Conservation (phyloP, 306 rosid genomes). For the Hippophae tibetana region DNA sequence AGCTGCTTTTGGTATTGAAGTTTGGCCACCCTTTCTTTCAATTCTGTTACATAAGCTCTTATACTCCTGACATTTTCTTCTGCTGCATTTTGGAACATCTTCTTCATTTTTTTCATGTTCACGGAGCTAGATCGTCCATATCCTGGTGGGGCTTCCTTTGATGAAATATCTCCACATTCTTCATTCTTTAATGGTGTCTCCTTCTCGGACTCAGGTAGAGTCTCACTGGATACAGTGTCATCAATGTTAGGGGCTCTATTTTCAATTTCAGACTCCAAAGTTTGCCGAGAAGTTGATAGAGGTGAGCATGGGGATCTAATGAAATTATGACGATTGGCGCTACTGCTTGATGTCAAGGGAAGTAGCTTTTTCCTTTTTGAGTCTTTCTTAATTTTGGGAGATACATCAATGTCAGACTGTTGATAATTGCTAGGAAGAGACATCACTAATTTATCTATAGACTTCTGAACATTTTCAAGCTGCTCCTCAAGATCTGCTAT, state of each 20-base stretch:
- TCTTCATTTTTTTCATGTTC: constrained; percentile 99
- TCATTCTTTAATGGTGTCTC: constrained; percentile 84
- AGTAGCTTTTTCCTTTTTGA: constrained; percentile 63
- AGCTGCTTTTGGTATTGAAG: constrained; percentile 95
- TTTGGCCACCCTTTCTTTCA: constrained; percentile 98
- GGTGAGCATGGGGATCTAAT: constrained; percentile 92
- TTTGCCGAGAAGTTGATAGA: constrained; percentile 63
- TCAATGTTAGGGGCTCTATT: constrained; percentile 65
- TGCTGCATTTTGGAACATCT: constrained; percentile 99
- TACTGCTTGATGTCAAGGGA: constrained; percentile 73
- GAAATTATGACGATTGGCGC: constrained; percentile 52
- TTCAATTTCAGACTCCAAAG: constrained; percentile 61
- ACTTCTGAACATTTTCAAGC: constrained; percentile 95
- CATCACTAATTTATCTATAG: constrained; percentile 96
- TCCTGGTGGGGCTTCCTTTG: constrained; percentile 73
- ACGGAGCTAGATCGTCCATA: constrained; percentile 84
- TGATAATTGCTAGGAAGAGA: constrained; percentile 79
- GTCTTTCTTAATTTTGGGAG: constrained; percentile 64
- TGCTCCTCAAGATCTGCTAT: constrained; percentile 95
- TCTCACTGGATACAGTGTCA: constrained; percentile 44
- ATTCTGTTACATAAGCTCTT: constrained; percentile 88
- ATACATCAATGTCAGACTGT: constrained; percentile 38
- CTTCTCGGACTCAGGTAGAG: constrained; percentile 57
- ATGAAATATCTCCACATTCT: constrained; percentile 76
- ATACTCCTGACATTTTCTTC: constrained; percentile 98